A percentile compares a stretch with the other conserved stretches of the same genome.
These are phyloP conservation scores for Raddia distichophylla DNA, from an alignment of 176 grass and related monocot genomes.

Conservation along the genomic window DNA sequence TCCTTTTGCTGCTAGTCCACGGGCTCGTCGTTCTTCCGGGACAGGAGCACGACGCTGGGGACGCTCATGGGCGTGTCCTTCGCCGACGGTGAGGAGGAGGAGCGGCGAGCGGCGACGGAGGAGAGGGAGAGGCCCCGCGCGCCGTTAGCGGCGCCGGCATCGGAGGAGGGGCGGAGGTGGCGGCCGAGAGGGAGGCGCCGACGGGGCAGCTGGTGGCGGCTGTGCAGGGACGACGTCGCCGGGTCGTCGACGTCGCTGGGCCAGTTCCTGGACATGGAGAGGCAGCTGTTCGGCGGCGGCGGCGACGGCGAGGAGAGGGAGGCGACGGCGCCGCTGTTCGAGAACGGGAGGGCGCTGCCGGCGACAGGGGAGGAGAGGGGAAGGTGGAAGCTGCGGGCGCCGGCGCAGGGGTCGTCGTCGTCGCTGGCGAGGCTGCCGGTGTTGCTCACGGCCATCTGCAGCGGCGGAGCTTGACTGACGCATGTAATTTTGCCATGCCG, in stretches of 20 bases:
- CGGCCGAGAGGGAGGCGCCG: conserved; percentile 23
- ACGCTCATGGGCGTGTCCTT: conserved; percentile 94
- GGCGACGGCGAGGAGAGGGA: conserved; percentile 13
- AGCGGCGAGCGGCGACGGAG: background rate
- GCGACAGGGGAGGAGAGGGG: conserved; percentile 21
- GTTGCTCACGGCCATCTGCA: conserved; percentile 65
- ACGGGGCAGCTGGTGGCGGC: conserved; percentile 55
- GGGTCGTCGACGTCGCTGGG: conserved; percentile 53
- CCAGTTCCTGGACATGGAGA: conserved; percentile 70
- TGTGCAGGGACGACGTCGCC: conserved; percentile 50
- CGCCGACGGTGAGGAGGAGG: conserved; percentile 37
- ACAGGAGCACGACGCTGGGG: conserved; percentile 93
- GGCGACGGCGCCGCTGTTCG: conserved; percentile 47
- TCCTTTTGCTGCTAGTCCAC: conserved; percentile 60
- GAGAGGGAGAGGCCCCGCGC: background rate
- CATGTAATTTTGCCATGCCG: too few relatives aligned
- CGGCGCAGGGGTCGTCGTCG: conserved; percentile 36
- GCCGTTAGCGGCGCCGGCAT: background rate
- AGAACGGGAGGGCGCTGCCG: conserved; percentile 45
- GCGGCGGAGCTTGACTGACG: conserved; percentile 38
- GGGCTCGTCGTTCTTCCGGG: conserved; percentile 77
- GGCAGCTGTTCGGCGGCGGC: conserved; percentile 46
- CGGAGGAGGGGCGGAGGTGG: conserved; percentile 29
- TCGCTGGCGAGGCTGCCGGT: conserved; percentile 51
- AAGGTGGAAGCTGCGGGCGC: conserved; percentile 34